phyloP scores from a whole-genome alignment of 495 filamentous ascomycete species.

The Cladorrhinum samala region DNA sequence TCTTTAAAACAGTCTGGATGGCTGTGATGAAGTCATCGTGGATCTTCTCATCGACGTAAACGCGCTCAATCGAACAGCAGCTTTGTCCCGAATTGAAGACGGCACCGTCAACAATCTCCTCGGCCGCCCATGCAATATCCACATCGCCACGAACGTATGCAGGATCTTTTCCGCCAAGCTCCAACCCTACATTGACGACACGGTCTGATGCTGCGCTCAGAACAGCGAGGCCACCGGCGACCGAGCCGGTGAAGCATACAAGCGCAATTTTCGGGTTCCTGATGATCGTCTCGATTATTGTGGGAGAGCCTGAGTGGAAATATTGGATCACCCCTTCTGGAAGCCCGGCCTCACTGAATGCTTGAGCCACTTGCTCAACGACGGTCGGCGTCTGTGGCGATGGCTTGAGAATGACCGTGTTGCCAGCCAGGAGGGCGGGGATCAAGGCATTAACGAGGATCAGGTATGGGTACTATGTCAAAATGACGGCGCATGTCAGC shows the following conservation, averaged over 20 bases:
- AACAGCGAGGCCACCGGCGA: slow-evolving; percentile 77
- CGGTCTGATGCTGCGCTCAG: slow-evolving; percentile 75
- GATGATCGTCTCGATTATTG: slow-evolving; percentile 64
- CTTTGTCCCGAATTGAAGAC: slow-evolving; percentile 97
- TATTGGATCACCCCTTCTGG: slow-evolving; percentile 78
- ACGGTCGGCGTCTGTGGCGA: slow-evolving; percentile 91
- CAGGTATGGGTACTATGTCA: slow-evolving; percentile 77
- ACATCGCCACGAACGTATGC: slow-evolving; percentile 84
- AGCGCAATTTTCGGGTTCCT: slow-evolving; percentile 65
- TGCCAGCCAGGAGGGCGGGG: slow-evolving; percentile 79
- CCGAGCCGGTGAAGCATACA: slow-evolving; percentile 91
- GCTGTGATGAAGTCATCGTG: slow-evolving; percentile 75
- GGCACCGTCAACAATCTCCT: slow-evolving; percentile 87
- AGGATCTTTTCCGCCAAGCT: slow-evolving; percentile 90
- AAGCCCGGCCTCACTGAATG: slow-evolving; percentile 72
- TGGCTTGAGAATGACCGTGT: slow-evolving; percentile 85
- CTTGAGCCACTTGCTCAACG: slow-evolving; percentile 69
- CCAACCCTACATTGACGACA: slow-evolving; percentile 75
- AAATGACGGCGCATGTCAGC: no score
- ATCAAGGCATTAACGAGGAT: slow-evolving; percentile 87
- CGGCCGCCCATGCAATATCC: slow-evolving; percentile 81
- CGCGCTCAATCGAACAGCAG: slow-evolving; percentile 86
- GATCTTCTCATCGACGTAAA: slow-evolving; percentile 83
- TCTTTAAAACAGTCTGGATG: slow-evolving; percentile 72
- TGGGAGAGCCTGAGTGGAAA: slow-evolving; percentile 74